These are phyloP conservation scores for Citrus trifoliata DNA, from an alignment of 345 rosid genomes.

Conservation along the genomic window DNA sequence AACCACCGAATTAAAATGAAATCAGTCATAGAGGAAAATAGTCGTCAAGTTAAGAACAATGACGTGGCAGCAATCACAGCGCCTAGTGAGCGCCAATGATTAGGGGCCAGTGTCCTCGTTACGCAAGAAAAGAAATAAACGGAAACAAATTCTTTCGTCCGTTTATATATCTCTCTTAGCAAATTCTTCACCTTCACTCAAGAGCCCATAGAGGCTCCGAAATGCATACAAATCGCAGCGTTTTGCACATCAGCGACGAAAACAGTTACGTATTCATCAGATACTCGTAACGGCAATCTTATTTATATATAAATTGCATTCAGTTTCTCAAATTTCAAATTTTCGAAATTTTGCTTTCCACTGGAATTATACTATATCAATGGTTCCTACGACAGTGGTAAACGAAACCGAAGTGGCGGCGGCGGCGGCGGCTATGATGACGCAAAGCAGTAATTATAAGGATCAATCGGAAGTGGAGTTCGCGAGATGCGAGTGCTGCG, in stretches of 20 bases:
- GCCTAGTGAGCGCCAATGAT: conserved; percentile 3
- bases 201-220: conserved; percentile 18
- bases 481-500: conserved; percentile 69
- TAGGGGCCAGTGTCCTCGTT: neutral
- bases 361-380: neutral
- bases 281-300: neutral
- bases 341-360: neutral
- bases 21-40: neutral
- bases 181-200: neutral
- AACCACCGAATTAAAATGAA: neutral
- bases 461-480: conserved; percentile 28
- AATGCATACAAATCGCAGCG: conserved; percentile 13
- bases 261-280: neutral
- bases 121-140: neutral
- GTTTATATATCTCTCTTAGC: neutral
- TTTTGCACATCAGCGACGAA: conserved; percentile 7
- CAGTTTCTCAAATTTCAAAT: neutral
- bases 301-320: neutral
- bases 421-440: neutral
- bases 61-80: conserved; percentile 5
- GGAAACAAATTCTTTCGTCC: neutral
- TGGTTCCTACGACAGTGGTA: neutral
- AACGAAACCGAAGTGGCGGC: neutral
- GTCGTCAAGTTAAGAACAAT: neutral
- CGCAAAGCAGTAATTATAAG: neutral